These are phyloP conservation scores for Phytophthora melonis DNA, from an alignment of 352 stramenopile genomes.

Conservation along the genomic window DNA sequence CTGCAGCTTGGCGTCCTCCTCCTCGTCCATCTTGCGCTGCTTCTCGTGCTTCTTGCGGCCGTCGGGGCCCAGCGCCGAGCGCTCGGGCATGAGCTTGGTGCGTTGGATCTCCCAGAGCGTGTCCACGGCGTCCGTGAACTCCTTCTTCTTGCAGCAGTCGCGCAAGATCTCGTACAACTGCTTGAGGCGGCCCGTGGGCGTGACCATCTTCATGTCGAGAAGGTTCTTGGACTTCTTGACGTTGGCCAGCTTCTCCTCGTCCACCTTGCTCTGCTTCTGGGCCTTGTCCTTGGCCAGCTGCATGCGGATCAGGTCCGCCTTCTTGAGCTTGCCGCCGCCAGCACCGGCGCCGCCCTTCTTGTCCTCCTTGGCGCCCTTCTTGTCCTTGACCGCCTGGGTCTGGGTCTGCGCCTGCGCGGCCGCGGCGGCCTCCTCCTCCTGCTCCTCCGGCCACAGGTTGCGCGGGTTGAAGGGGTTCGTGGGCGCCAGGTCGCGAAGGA, in stretches of 20 bases:
- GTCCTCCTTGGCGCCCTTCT: conserved; percentile 46
- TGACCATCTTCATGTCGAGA: conserved; percentile 89
- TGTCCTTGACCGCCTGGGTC: conserved; percentile 20
- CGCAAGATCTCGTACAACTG: conserved; percentile 89
- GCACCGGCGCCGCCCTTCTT: conserved; percentile 27
- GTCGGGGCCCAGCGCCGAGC: conserved; percentile 44
- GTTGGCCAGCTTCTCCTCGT: conserved; percentile 90
- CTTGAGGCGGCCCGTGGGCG: conserved; percentile 80
- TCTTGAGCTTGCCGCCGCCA: conserved; percentile 73
- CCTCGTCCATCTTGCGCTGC: conserved; percentile 75
- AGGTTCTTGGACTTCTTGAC: conserved; percentile 87
- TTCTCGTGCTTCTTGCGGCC: conserved; percentile 78
- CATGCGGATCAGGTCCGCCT: conserved; percentile 88
- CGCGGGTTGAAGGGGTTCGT: conserved; percentile 90
- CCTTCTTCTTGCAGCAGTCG: conserved; percentile 86
- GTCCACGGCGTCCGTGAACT: conserved; percentile 87
- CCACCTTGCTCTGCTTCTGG: conserved; percentile 88
- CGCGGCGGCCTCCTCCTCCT: conserved; percentile 51
- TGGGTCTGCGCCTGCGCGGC: conserved; percentile 33
- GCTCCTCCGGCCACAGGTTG: conserved; percentile 87
- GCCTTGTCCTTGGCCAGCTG: conserved; percentile 89
- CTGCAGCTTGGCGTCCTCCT: conserved; percentile 78
- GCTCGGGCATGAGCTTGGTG: conserved; percentile 65
- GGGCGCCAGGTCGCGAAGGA: conserved; percentile 83
- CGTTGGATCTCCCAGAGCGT: conserved; percentile 91